phyloP scores from a whole-genome alignment of 2,329 filamentous ascomycete species.

The Elsinoe batatas region DNA sequence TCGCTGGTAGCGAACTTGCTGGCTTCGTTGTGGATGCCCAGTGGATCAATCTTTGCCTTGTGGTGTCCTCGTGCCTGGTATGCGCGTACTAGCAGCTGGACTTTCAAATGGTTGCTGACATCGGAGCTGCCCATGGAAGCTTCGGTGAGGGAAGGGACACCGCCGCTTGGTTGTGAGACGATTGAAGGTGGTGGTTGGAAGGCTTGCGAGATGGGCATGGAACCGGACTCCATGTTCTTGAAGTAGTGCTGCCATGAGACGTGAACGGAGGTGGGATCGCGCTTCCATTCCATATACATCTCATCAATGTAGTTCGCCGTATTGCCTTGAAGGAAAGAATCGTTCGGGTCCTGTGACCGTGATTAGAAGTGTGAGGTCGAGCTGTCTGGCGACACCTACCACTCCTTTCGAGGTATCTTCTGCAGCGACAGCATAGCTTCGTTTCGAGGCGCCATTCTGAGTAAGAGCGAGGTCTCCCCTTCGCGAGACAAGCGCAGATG shows the following conservation, averaged over 20 bases:
- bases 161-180: constrained; percentile 70
- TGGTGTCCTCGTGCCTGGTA: constrained; percentile 98
- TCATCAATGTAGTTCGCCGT: constrained; percentile 99
- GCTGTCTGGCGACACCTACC: constrained; percentile 32
- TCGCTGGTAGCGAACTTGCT: constrained; percentile 76
- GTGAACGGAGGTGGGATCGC: constrained; percentile 86
- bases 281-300: constrained; percentile 98
- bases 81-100: constrained; percentile 90
- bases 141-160: constrained; percentile 58
- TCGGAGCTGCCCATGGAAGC: constrained; percentile 64
- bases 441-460: constrained; percentile 35
- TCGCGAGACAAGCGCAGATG: constrained; percentile 37
- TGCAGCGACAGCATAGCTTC: constrained; percentile 49
- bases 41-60: constrained; percentile 94
- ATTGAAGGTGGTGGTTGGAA: constrained; percentile 93
- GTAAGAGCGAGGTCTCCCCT: constrained; percentile 37
- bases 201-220: constrained; percentile 94
- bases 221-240: constrained; percentile 96
- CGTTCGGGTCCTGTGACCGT: constrained; percentile 61
- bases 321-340: constrained; percentile 93
- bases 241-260: constrained; percentile 99
- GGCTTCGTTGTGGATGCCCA: constrained; percentile 81
- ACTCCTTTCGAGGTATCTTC: constrained; percentile 52
- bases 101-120: constrained; percentile 93
- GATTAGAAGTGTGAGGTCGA: constrained; percentile 19